These are phyloP conservation scores for Hordeum pubiflorum DNA, from an alignment of 202 grass and related monocot genomes.

Conservation along the genomic window DNA sequence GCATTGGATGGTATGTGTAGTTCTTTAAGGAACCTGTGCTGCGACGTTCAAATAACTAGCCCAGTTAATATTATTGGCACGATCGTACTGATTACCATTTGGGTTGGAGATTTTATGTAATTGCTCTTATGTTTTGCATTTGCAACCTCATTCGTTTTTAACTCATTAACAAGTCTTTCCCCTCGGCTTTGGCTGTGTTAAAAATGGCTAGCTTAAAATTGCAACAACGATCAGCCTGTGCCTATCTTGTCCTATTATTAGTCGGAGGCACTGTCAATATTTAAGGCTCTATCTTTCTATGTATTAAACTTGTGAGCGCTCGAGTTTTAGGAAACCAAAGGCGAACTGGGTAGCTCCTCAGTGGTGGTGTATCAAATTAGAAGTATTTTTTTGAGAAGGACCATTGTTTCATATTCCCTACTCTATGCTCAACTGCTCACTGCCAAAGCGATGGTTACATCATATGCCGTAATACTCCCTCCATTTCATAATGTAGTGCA, in stretches of 20 bases:
- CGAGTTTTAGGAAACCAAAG: not conserved
- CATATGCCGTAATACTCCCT: not conserved
- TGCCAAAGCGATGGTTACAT: not conserved
- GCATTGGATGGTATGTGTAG: constrained; percentile 80
- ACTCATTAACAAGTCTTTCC: not conserved
- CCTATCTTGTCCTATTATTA: not conserved
- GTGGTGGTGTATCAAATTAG: not conserved
- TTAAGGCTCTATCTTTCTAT: not conserved
- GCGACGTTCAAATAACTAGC: not conserved
- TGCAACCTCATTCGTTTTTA: not conserved
- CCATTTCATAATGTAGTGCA: too few relatives aligned
- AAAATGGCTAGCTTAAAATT: not conserved
- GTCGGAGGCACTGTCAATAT: not conserved
- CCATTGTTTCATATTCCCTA: not conserved
- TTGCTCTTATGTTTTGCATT: constrained; percentile 5
- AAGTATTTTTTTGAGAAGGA: not conserved
- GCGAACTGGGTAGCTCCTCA: not conserved
- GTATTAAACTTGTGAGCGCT: not conserved
- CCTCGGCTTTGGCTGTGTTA: not conserved
- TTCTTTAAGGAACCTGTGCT: not conserved
- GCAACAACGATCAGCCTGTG: not conserved
- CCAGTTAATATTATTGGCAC: not conserved
- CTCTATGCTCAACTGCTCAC: not conserved
- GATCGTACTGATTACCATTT: not conserved
- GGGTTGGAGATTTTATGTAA: not conserved